These are phyloP conservation scores for Stylonectria norvegica DNA, from an alignment of 2,329 filamentous ascomycete species.

Conservation along the genomic window DNA sequence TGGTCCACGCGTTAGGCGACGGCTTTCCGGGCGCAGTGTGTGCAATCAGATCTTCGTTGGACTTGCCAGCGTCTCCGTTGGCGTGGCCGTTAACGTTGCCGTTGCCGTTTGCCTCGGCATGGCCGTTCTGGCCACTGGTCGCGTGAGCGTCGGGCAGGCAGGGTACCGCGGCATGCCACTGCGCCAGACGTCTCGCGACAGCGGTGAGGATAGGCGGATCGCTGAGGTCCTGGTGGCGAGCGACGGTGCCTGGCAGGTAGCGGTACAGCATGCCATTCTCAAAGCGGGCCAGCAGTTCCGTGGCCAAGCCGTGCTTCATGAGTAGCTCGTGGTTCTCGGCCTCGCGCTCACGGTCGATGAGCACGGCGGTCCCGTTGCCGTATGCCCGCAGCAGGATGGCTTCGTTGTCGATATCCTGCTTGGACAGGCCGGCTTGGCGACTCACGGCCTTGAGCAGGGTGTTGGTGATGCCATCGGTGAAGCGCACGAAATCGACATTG, in stretches of 20 bases:
- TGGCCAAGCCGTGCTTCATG: constrained; percentile 77
- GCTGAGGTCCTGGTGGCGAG: constrained; percentile 75
- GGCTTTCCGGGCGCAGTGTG: constrained; percentile 63
- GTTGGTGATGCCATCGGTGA: constrained; percentile 98
- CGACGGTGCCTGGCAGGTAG: constrained; percentile 78
- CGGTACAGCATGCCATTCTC: constrained; percentile 94
- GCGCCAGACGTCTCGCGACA: constrained; percentile 77
- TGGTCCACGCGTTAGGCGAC: constrained; percentile 87
- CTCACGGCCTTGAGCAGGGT: constrained; percentile 80
- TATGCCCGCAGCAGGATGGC: constrained; percentile 90
- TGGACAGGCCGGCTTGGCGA: constrained; percentile 61
- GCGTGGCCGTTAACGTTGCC: constrained; percentile 27
- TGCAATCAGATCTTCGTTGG: constrained; percentile 42
- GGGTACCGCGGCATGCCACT: constrained; percentile 83
- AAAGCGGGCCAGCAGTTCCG: constrained; percentile 84
- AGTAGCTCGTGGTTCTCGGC: constrained; percentile 79
- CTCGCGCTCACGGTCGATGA: constrained; percentile 92
- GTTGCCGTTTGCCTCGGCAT: constrained; percentile 35
- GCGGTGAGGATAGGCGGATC: constrained; percentile 73
- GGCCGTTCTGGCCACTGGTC: constrained; percentile 10
- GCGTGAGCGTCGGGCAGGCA: constrained; percentile 43
- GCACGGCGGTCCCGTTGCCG: constrained; percentile 86
- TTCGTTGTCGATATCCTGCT: constrained; percentile 73
- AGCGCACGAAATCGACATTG: constrained; percentile 79
- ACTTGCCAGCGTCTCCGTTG: constrained; percentile 25